Evolutionary conservation across 129 eudicot genomes (phyloP).

Genomic region (Helianthus annuus): HanXRQr2.0-SUNRISE NC_035441.2:120332455-120332954

Average conservation of each 20-base stretch:
- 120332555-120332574: conserved; percentile 76
- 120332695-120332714: conserved; percentile 28
- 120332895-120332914: conserved; percentile 38
- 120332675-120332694: conserved; percentile 23
- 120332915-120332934: not conserved
- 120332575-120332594: conserved; percentile 87
- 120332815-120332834: conserved; percentile 13
- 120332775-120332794: conserved; percentile 1
- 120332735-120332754: conserved; percentile 33
- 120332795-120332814: conserved; percentile 14
- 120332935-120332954: not conserved
- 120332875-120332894: conserved; percentile 17
- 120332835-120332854: not conserved
- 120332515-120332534: conserved; percentile 84
- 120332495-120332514: conserved; percentile 83
- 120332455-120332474: not conserved
- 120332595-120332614: conserved; percentile 90
- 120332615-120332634: conserved; percentile 62
- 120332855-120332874: conserved; percentile 37
- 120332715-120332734: conserved; percentile 28
- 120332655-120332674: not conserved
- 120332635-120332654: not conserved
- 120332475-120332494: conserved; percentile 35
- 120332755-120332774: conserved; percentile 21
- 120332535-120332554: conserved; percentile 58